Base-by-base conservation (phyloP, 2,329 filamentous ascomycete species). In the Penicillium carneum region DNA sequence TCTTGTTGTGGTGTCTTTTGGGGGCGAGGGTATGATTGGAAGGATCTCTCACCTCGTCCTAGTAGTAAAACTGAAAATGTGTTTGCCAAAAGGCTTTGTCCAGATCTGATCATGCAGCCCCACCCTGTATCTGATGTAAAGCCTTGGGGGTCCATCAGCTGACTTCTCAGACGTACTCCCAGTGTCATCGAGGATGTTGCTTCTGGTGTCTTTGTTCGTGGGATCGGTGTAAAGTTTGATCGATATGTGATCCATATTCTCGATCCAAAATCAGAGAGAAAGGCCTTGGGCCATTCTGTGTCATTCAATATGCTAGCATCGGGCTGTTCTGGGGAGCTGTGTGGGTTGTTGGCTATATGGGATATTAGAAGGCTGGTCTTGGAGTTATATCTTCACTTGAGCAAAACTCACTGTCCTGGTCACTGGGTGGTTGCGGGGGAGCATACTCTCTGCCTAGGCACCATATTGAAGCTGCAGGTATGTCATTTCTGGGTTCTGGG, bases 41-140 rank as follows among this genome's bases (percentile, higher is more conserved):
- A 4, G 12, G 4, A 12, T 55, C 23, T 33, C 36, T 58, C 26
- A 93, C 91, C 90, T 84, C 95, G 87, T 20, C 95, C 94, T 23
- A 97, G 80, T 41, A 85, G 83, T 49, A 93, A 80, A 57, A 90
- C 84, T 18, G 87, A 80, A 70, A 98, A 83, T 1, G 94, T 85
- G 77, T 98, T 99, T 46, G 94, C 94, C 43, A 99, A 82, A 29
- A 99, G 83, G 72, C 92, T 94, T 80, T 99, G 95, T 3, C 95
- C 95, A 6, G 94, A 97, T 62, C 95, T 85, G 70, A 99, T 98
- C 95, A 99, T 99, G 74, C 95, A 99, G 0, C 95, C 95, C 93
- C 96, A 99, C 53, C 95, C 95, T 10, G 92, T 93, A 76, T 99
- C 95, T 1, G 92, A 94, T 11, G 92, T 90, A 78, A 98, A 99